Percentiles rank a stretch among this genome's conserved stretches.
These are phyloP conservation scores for Pythium rhizo-oryzae DNA, from an alignment of 352 stramenopile species.

Conservation along the genomic window DNA sequence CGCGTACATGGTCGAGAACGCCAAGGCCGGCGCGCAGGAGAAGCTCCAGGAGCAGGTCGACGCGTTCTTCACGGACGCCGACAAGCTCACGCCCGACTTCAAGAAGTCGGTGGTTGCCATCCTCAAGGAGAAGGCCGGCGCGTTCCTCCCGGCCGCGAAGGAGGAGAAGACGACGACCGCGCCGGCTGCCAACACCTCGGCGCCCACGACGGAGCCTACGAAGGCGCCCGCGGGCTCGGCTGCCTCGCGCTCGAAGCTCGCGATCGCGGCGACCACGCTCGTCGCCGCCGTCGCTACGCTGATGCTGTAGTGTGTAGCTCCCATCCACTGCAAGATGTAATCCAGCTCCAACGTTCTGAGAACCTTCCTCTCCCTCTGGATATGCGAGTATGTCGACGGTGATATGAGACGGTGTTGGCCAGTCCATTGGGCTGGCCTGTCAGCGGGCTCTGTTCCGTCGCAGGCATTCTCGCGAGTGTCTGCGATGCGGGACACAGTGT, in stretches of 20 bases:
- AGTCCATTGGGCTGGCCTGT: not conserved
- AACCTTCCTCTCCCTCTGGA: no score
- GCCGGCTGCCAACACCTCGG: no score
- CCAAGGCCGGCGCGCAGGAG: not conserved
- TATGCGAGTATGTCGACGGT: not conserved
- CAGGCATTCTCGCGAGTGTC: not conserved
- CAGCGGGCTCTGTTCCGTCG: not conserved
- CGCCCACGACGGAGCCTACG: not conserved
- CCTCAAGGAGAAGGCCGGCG: not conserved
- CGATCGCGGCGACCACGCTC: not conserved
- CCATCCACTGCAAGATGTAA: no score
- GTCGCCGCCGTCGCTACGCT: not conserved
- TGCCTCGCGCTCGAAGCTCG: not conserved
- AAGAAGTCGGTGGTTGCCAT: not conserved
- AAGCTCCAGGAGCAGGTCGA: constrained; percentile 1
- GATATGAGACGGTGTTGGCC: not conserved
- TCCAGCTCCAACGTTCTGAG: no score
- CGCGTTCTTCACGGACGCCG: not conserved
- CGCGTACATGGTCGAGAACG: not conserved
- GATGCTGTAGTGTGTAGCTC: no score
- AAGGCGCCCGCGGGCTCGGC: not conserved
- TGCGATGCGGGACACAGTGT: no score
- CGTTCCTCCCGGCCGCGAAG: not conserved
- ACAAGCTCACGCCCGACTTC: not conserved
- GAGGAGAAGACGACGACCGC: not conserved